Evolutionary conservation across 495 filamentous ascomycete genomes (phyloP).

Genomic region (Astrothelium subdiscretum): DNA sequence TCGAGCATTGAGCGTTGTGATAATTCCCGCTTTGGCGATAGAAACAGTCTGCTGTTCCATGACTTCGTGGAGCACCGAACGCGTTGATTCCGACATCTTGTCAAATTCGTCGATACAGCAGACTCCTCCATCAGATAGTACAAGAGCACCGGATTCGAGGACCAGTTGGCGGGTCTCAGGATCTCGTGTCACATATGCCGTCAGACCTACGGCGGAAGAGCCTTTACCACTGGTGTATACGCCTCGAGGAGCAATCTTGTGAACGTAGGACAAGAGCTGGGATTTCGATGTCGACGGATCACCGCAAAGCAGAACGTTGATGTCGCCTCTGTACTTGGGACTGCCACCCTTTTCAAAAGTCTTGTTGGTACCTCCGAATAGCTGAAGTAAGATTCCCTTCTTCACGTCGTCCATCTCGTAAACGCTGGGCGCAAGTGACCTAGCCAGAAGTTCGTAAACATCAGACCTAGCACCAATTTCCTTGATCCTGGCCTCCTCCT

Average conservation of each 20-base stretch:
- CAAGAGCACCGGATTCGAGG: slow-evolving; percentile 89
- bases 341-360: slow-evolving; percentile 92
- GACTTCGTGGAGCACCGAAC: slow-evolving; percentile 95
- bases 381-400: slow-evolving; percentile 90
- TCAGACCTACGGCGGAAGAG: slow-evolving; percentile 95
- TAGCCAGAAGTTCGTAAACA: slow-evolving; percentile 84
- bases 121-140: slow-evolving; percentile 89
- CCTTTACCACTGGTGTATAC: slow-evolving; percentile 97
- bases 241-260: slow-evolving; percentile 93
- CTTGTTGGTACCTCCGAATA: slow-evolving; percentile 99
- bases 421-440: slow-evolving; percentile 86
- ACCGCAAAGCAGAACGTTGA: slow-evolving; percentile 92
- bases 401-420: slow-evolving; percentile 99
- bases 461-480: slow-evolving; percentile 69
- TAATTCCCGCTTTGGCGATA: slow-evolving; percentile 97
- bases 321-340: slow-evolving; percentile 90
- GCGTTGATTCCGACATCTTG: slow-evolving; percentile 95
- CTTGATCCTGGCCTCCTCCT: slow-evolving; percentile 84
- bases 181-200: slow-evolving; percentile 91
- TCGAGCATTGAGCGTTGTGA: slow-evolving; percentile 91
- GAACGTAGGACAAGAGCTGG: slow-evolving; percentile 83
- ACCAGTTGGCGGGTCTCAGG: slow-evolving; percentile 90
- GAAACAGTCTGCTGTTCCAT: slow-evolving; percentile 99
- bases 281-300: slow-evolving; percentile 96
- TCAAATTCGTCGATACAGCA: slow-evolving; percentile 99